Base-by-base conservation (phyloP, 805 yeast species). In the Sungouiozyma intestinalis region DNA sequence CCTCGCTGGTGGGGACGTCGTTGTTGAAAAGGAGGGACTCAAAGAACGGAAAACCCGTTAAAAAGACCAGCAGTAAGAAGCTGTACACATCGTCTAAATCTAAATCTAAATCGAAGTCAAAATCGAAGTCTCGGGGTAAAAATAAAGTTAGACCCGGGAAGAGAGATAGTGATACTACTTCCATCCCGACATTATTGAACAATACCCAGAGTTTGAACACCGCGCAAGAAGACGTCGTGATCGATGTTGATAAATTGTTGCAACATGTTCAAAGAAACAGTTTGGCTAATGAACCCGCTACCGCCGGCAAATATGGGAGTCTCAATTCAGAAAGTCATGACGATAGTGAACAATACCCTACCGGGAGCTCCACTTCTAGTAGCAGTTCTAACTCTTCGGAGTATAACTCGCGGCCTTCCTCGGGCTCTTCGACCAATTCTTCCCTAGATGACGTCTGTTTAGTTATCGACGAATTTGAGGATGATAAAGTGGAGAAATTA, bases 361-460 rank as follows among this genome's bases (percentile, higher is more conserved):
- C 39, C 16, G 20, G 36, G 9, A 31, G 38, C 16, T 8, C 35
- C 24, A 17, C 40, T 15, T 24, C 29, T 6, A 8, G 31, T 15
- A 21, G 29, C 11, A 19, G 38, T 13, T 18, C 40, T 2, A 32
- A 35, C 3, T 37, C 44, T 2, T 19, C 38, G 2, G 64, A 61
- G 39, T 60, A 64, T 34, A 63, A 64, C 32, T 68, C 73, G 3
- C 64, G 67, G 39, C 73, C 73, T 1, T 63, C 68, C 2, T 62
- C 71, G 1, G 55, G 67, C 31, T 55, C 65, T 6, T 60, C 69
- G 1, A 77, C 74, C 41, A 74, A 77, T 33, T 79, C 94, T 0
- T 84, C 95, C 1, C 64, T 90, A 45, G 88, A 82, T 57, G 98
- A 90, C 62, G 98, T 90, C 19, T 90, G 96, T 55, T 77, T 86